Percentiles rank a stretch among this genome's conserved stretches.
These are phyloP conservation scores for Nitzschia sp. DNA, from an alignment of 108 stramenopile genomes.

Conservation along the genomic window DNA sequence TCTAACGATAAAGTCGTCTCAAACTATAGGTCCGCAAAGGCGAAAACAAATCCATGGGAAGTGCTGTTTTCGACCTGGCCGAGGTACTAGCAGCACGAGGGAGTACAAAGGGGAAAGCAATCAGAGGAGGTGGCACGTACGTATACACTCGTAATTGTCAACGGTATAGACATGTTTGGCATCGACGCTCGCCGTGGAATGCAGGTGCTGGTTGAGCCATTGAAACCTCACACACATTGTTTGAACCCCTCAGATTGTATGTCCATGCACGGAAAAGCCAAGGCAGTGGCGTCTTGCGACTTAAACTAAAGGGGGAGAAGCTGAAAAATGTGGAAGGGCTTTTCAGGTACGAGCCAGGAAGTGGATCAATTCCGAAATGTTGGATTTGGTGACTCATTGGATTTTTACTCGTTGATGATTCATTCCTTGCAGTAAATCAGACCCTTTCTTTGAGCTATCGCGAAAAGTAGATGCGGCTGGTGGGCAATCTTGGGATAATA, in stretches of 20 bases:
- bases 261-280: constrained; percentile 23
- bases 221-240: too few species aligned
- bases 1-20: constrained; percentile 28
- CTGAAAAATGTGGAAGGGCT: constrained; percentile 79
- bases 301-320: constrained; percentile 56
- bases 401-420: constrained; percentile 62
- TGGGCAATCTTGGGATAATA: constrained; percentile 53
- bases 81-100: constrained; percentile 61
- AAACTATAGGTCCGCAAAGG: constrained; percentile 21
- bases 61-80: constrained; percentile 66
- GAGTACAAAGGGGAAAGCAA: constrained; percentile 51
- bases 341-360: constrained; percentile 26
- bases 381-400: constrained; percentile 15
- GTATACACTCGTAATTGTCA: background rate
- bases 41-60: constrained; percentile 56
- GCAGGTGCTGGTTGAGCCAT: too few species aligned
- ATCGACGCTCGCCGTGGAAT: too few species aligned
- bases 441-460: constrained; percentile 70
- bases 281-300: constrained; percentile 36
- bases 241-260: constrained; percentile 10
- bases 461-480: constrained; percentile 54
- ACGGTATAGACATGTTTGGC: background rate
- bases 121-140: constrained; percentile 50
- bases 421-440: constrained; percentile 30
- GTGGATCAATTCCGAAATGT: background rate